Conservation (phyloP, 371 early-diverging fungal species). For the Cokeromyces recurvatus region DNA sequence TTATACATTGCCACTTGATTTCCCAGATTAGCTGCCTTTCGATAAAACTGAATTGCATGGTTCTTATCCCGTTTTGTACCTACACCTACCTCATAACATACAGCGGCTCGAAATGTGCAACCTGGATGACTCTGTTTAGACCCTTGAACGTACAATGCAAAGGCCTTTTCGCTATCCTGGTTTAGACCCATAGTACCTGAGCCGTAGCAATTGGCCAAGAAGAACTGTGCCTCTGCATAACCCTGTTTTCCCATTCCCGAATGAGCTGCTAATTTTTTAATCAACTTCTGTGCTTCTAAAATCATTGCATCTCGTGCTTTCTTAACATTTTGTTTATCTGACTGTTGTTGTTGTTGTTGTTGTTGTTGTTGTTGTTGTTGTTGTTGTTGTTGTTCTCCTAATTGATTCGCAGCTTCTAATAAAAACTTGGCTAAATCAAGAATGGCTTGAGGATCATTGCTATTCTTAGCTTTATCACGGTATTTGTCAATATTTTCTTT, state of each 20-base stretch:
- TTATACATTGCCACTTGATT: conserved; percentile 96
- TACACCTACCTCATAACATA: conserved; percentile 93
- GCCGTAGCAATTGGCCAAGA: conserved; percentile 85
- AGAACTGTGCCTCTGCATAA: conserved; percentile 88
- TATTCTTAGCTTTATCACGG: conserved; percentile 68
- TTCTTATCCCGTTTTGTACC: conserved; percentile 85
- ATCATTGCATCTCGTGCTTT: conserved; percentile 67
- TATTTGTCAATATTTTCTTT: conserved; percentile 70
- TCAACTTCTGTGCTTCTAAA: conserved; percentile 73
- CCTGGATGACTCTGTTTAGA: conserved; percentile 90
- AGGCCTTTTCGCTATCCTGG: conserved; percentile 88
- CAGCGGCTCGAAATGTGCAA: conserved; percentile 91
- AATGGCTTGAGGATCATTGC: conserved; percentile 72
- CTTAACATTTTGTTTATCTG: conserved; percentile 62
- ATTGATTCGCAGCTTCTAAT: conserved; percentile 52
- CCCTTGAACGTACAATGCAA: conserved; percentile 86
- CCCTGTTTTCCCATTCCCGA: conserved; percentile 66
- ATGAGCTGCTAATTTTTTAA: conserved; percentile 68
- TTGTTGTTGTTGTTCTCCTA: conserved; percentile 40
- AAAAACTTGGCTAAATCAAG: conserved; percentile 81
- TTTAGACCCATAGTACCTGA: conserved; percentile 67
- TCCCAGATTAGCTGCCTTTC: conserved; percentile 92
- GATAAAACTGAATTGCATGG: conserved; percentile 87
- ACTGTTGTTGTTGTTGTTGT: conserved; percentile 38
- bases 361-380: too few relatives aligned